Evolutionary conservation across 768 basidiomycete genomes (phyloP), one percentile per base, ranked within the genome.

Genomic region (Chalciporus piperatus): DNA sequence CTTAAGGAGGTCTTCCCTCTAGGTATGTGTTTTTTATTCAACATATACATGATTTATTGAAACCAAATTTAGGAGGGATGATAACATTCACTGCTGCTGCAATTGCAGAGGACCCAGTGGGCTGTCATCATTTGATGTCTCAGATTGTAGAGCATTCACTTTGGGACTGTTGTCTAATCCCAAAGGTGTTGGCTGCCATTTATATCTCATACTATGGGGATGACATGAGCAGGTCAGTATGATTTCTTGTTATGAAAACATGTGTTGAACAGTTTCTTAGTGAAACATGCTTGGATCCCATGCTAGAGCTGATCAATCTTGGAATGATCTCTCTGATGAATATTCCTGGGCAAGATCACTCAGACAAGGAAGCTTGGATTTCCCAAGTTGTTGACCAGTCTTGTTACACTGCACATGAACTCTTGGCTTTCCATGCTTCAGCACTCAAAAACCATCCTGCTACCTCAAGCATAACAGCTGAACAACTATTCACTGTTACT

Each of bases 101-200:
- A 17, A 73, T 91, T 42, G 55, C 76, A 12, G 75, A 79, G 32
- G 75, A 85, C 60, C 79, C 81, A 6, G 46, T 74, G 32, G 79
- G 74, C 13, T 66, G 81, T 11, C 66, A 72, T 38, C 63, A 78
- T 14, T 67, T 76, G 10, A 80, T 91, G 38, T 68, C 64, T 19
- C 72, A 79, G 58, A 66, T 87, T 13, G 66, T 72, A 48, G 72
- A 76, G 37, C 87, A 90, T 59, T 84, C 82, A 20, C 60, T 85
- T 16, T 92, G 88, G 87, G 70, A 71, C 11, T 81, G 81, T 47
- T 90, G 84, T 61, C 71, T 92, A 20, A 61, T 83, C 7, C 87
- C 89, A 8, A 74, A 78, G 47, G 81, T 80, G 16, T 67, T 92
- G 25, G 87, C 84, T 48, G 70, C 82, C 8, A 51, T 51, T 27